phyloP scores from a whole-genome alignment of 768 basidiomycete genomes.

The Collybiopsis luxurians region DNA sequence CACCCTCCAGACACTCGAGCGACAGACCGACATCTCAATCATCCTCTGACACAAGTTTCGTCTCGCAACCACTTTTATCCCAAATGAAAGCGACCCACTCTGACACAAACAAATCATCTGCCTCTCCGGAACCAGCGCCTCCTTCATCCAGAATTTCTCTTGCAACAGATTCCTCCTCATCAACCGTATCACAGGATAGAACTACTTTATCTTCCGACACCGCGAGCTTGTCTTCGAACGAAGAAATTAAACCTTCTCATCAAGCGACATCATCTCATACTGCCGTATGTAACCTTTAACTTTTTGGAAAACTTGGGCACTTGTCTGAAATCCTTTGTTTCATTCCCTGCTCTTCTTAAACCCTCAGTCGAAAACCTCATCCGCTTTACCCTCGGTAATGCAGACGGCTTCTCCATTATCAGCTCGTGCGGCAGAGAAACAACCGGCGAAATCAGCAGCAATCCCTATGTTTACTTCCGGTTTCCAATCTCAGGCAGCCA shows the following conservation, averaged over 20 bases:
- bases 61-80: too few relatives aligned
- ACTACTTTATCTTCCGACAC: neutral
- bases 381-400: too few relatives aligned
- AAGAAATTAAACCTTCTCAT: neutral
- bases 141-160: neutral
- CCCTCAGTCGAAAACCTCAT: neutral
- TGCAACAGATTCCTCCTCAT: slow-evolving; percentile 12
- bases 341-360: neutral
- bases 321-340: too few relatives aligned
- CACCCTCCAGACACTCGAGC: too few relatives aligned
- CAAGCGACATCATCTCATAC: neutral
- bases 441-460: neutral
- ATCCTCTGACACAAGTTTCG: neutral
- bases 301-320: too few relatives aligned
- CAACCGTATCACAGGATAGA: neutral
- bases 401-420: too few relatives aligned
- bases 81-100: too few relatives aligned
- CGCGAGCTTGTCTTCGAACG: neutral
- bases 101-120: too few relatives aligned
- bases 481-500: neutral
- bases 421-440: neutral
- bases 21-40: neutral
- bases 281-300: too few relatives aligned
- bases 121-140: too few relatives aligned
- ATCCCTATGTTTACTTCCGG: neutral